These are phyloP conservation scores for Leptomonas seymouri DNA, from an alignment of 208 protist species.

Conservation along the genomic window DNA sequence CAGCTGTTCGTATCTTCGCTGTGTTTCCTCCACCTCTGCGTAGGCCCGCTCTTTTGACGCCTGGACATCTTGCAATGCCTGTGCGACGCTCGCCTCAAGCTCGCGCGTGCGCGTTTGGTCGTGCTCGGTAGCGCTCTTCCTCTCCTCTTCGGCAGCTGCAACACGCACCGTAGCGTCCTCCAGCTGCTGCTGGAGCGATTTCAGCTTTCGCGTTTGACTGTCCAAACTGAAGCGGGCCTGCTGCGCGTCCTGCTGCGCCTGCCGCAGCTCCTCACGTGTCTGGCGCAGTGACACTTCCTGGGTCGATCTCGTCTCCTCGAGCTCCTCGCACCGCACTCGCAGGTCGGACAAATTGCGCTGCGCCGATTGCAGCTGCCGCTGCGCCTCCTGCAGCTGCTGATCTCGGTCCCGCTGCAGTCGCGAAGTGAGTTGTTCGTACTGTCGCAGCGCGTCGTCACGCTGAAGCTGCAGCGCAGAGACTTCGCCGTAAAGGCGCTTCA, in stretches of 20 bases:
- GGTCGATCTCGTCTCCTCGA: constrained; percentile 22
- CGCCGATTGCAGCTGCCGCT: constrained; percentile 36
- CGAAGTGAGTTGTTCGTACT: constrained; percentile 67
- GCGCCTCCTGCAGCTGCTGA: constrained; percentile 34
- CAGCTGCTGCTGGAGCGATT: constrained; percentile 40
- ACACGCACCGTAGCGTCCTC: constrained; percentile 14
- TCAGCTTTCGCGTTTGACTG: constrained; percentile 21
- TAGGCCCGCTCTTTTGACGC: constrained; percentile 30
- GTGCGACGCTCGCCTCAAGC: constrained; percentile 33
- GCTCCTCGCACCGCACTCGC: constrained; percentile 28
- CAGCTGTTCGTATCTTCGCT: constrained; percentile 35
- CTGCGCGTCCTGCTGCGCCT: constrained; percentile 29
- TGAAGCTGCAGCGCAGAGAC: constrained; percentile 62
- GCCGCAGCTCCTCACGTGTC: constrained; percentile 30
- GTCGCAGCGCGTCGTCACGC: constrained; percentile 70
- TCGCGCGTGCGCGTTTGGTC: constrained; percentile 34
- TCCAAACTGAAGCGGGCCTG: constrained; percentile 24
- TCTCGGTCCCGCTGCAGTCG: constrained; percentile 58
- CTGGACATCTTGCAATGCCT: constrained; percentile 36
- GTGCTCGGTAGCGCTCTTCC: constrained; percentile 10
- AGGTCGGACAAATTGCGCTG: constrained; percentile 34
- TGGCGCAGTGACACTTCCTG: constrained; percentile 24
- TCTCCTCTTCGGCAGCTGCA: constrained; percentile 23
- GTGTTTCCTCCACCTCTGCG: constrained; percentile 37
- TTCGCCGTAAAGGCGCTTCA: constrained; percentile 76